A percentile compares a stretch with the other conserved stretches of the same genome.
Conservation (phyloP, 805 yeast species). For the Starmera amethionina region DNA sequence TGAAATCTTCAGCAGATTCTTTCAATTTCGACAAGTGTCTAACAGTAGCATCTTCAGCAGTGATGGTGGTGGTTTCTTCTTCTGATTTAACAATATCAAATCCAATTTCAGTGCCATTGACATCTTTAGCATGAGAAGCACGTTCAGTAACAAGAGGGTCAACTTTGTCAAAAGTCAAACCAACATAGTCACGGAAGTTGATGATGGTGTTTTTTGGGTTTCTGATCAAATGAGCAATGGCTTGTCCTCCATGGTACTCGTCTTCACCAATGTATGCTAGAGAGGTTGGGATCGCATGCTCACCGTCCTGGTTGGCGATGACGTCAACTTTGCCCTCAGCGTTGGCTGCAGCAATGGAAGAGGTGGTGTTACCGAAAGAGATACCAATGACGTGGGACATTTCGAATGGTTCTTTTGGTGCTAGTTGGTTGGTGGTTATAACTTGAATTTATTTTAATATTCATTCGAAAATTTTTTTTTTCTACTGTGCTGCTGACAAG, state of each 20-base stretch:
- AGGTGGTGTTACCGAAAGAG: conserved; percentile 92
- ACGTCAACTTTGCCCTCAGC: conserved; percentile 90
- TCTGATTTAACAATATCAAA: conserved; percentile 43
- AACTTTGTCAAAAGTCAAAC: conserved; percentile 59
- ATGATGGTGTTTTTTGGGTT: conserved; percentile 79
- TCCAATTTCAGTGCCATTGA: conserved; percentile 53
- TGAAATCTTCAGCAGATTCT: conserved; percentile 85
- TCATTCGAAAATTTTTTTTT: no score
- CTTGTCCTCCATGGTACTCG: conserved; percentile 97
- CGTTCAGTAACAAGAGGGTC: conserved; percentile 54
- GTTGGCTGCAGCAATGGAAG: conserved; percentile 83
- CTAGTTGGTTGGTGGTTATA: no score
- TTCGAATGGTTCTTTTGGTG: not conserved
- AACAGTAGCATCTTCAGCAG: conserved; percentile 69
- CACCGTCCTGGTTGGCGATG: conserved; percentile 98
- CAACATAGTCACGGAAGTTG: conserved; percentile 90
- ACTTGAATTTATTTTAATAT: no score
- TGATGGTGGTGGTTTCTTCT: conserved; percentile 40
- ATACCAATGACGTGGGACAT: conserved; percentile 73
- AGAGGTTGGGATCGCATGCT: conserved; percentile 90
- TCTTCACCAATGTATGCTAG: conserved; percentile 88
- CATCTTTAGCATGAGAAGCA: conserved; percentile 59
- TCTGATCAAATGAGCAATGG: conserved; percentile 84
- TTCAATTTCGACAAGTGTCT: conserved; percentile 80
- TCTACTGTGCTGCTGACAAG: no score